Conservation (phyloP, 768 basidiomycete genomes). For the Tremella fuciformis region DNA sequence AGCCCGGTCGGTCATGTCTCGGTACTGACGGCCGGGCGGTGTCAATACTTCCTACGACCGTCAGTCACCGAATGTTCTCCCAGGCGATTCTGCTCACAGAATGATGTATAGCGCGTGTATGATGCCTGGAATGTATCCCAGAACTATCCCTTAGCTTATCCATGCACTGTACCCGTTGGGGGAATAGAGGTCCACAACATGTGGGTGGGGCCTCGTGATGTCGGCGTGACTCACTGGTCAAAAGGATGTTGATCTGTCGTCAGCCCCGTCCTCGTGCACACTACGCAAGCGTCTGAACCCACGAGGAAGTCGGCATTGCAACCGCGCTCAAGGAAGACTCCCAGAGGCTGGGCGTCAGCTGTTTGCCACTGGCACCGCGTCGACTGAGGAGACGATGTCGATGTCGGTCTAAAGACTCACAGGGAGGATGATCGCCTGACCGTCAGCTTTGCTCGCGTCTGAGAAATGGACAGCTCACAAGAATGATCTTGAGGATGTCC, state of each 20-base stretch:
- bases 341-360: slow-evolving; percentile 62
- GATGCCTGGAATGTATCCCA: slow-evolving; percentile 26
- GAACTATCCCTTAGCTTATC: neutral
- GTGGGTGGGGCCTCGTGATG: neutral
- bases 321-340: slow-evolving; percentile 84
- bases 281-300: slow-evolving; percentile 11
- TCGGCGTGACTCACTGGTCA: slow-evolving; percentile 53
- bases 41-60: neutral
- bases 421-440: slow-evolving; percentile 35
- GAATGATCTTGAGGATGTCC: slow-evolving; percentile 47
- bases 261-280: neutral
- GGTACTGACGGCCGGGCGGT: neutral
- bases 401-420: slow-evolving; percentile 6
- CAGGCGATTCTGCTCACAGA: neutral
- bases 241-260: slow-evolving; percentile 65
- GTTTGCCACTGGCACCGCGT: neutral
- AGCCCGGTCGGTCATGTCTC: too few relatives aligned
- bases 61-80: neutral
- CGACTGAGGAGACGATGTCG: neutral
- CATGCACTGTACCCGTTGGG: too few relatives aligned
- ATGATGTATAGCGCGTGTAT: slow-evolving; percentile 47
- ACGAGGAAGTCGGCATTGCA: slow-evolving; percentile 71
- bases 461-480: neutral
- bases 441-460: too few relatives aligned
- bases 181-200: neutral